These are phyloP conservation scores for Mycothermus thermophilus DNA, from an alignment of 495 filamentous ascomycete species.

Conservation along the genomic window DNA sequence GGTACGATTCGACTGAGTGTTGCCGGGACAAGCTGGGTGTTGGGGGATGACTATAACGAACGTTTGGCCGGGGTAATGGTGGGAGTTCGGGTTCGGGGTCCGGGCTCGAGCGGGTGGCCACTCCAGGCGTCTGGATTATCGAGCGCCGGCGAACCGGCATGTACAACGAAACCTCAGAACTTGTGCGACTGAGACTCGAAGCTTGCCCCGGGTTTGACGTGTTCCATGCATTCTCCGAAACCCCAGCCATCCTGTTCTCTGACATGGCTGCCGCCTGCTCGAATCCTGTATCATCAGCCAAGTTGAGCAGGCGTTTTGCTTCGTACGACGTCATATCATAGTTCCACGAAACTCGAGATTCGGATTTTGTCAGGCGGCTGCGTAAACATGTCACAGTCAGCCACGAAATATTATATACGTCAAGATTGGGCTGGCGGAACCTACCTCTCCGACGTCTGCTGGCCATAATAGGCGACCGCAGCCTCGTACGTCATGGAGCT, in stretches of 20 bases:
- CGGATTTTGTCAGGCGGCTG: too few relatives aligned
- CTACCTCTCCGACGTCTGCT: slow-evolving; percentile 13
- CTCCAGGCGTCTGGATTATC: slow-evolving; percentile 31
- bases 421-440: background rate
- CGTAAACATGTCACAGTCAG: too few relatives aligned
- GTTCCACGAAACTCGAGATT: slow-evolving; percentile 25
- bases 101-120: slow-evolving; percentile 28
- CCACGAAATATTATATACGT: too few relatives aligned
- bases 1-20: slow-evolving; percentile 23
- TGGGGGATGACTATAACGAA: slow-evolving; percentile 24
- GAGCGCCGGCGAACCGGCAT: slow-evolving; percentile 34
- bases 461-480: slow-evolving; percentile 17
- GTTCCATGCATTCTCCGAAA: slow-evolving; percentile 24
- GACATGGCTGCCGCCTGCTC: slow-evolving; percentile 20
- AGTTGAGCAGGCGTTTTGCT: slow-evolving; percentile 27
- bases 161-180: slow-evolving; percentile 33
- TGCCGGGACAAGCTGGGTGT: slow-evolving; percentile 23
- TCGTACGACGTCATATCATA: slow-evolving; percentile 32
- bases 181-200: slow-evolving; percentile 19
- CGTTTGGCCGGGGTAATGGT: slow-evolving; percentile 10
- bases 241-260: slow-evolving; percentile 21
- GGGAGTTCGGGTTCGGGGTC: slow-evolving; percentile 7
- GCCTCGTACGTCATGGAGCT: slow-evolving; percentile 25
- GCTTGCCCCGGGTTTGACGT: slow-evolving; percentile 23
- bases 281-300: slow-evolving; percentile 21